phyloP scores from a whole-genome alignment of 2,329 filamentous ascomycete genomes.

The Claviceps arundinis region DNA sequence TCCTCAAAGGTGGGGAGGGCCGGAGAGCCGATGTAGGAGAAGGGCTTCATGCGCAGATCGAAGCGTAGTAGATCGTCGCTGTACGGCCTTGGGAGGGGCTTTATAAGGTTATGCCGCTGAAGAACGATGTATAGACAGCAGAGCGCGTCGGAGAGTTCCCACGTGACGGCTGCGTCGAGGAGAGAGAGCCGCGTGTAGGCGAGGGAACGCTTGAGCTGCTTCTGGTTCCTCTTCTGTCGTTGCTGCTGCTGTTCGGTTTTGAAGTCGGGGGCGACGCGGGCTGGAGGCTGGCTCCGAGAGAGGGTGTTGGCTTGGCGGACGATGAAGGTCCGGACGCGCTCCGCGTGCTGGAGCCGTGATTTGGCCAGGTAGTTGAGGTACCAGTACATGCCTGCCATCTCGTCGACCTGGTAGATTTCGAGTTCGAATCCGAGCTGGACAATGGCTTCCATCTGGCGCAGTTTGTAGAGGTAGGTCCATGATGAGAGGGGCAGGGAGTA shows the following conservation, averaged over 20 bases:
- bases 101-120: conserved; percentile 41
- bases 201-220: conserved; percentile 34
- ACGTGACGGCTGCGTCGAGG: conserved; percentile 51
- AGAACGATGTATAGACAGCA: conserved; percentile 54
- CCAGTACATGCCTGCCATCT: conserved; percentile 83
- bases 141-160: conserved; percentile 41
- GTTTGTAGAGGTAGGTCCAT: conserved; percentile 83
- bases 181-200: conserved; percentile 46
- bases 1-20: conserved; percentile 51
- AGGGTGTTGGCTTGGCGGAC: conserved; percentile 22
- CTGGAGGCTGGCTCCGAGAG: conserved; percentile 1
- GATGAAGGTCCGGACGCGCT: conserved; percentile 59
- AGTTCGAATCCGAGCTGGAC: conserved; percentile 91
- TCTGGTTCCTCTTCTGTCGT: conserved; percentile 13
- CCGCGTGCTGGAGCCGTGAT: conserved; percentile 53
- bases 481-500: conserved; percentile 66
- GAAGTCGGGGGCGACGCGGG: no score
- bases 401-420: conserved; percentile 74
- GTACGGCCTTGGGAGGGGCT: conserved; percentile 45
- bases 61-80: conserved; percentile 56
- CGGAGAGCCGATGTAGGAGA: conserved; percentile 54
- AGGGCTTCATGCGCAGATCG: conserved; percentile 78
- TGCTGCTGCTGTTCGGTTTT: no score
- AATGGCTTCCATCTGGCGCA: conserved; percentile 76
- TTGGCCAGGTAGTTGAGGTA: conserved; percentile 65